phyloP scores from a whole-genome alignment of 1,284 basidiomycete genomes.

The Moesziomyces globuligerus region DNA sequence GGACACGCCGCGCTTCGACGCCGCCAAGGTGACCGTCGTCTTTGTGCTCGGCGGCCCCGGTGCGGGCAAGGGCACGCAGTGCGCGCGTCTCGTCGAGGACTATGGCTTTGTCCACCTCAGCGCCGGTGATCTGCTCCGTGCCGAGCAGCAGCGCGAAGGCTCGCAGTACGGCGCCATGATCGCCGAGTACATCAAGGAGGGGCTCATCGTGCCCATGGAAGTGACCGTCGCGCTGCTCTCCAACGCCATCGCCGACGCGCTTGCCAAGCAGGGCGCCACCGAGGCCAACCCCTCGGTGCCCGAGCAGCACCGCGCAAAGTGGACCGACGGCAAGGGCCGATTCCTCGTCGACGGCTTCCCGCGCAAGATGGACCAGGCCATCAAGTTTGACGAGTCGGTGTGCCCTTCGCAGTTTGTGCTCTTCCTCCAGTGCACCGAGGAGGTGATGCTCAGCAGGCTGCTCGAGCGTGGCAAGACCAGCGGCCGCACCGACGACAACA shows the following conservation, averaged over 20 bases:
- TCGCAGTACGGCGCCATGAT: slow-evolving; percentile 89
- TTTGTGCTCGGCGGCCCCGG: slow-evolving; percentile 98
- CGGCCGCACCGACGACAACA: slow-evolving; percentile 94
- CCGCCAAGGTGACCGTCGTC: slow-evolving; percentile 82
- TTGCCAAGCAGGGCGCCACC: slow-evolving; percentile 66
- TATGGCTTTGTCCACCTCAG: slow-evolving; percentile 94
- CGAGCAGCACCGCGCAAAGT: slow-evolving; percentile 69
- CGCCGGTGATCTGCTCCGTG: slow-evolving; percentile 94
- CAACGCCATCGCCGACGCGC: slow-evolving; percentile 84
- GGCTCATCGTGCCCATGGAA: slow-evolving; percentile 94
- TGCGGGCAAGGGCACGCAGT: slow-evolving; percentile 98
- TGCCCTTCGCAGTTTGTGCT: slow-evolving; percentile 79
- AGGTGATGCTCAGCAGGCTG: slow-evolving; percentile 86
- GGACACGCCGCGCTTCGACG: slow-evolving; percentile 73
- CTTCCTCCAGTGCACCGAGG: slow-evolving; percentile 89
- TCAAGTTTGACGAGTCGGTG: slow-evolving; percentile 89
- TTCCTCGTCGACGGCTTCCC: slow-evolving; percentile 99
- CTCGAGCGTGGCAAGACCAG: slow-evolving; percentile 91
- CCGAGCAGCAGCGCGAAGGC: slow-evolving; percentile 87
- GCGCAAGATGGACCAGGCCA: slow-evolving; percentile 96
- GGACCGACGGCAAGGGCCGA: slow-evolving; percentile 79
- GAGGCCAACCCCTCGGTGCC: slow-evolving; percentile 31
- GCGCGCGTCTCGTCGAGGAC: slow-evolving; percentile 83
- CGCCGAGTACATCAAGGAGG: slow-evolving; percentile 87
- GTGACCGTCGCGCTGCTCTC: slow-evolving; percentile 95